Base-by-base conservation (phyloP, 2,329 filamentous ascomycete species). In the Trichoderma atrobrunneum region DNA sequence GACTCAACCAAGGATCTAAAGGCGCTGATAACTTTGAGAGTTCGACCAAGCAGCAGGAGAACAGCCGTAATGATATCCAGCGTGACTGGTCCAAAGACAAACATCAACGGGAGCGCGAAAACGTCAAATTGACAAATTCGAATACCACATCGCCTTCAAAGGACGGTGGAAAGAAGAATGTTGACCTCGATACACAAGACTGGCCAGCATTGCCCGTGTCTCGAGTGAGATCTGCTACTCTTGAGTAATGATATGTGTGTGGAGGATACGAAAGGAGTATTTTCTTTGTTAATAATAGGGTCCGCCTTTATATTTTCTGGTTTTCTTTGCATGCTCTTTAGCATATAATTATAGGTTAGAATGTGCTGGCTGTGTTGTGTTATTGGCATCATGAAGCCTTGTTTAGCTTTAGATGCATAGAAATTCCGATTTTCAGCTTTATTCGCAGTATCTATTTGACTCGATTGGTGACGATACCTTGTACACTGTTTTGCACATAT, bases 171-270 rank as follows among this genome's bases (percentile, higher is more conserved):
- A 56, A 66, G 51, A 62, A 16, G 56, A 34, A 71, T 39, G 54
- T 6, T 14, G 14, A 24, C 28, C 68, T 73, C 39, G 72, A 70
- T 66, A 75, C 70, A 10, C 74, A 78, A 1, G 75, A 79, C 16
- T 80, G 78, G 76, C 77, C 77, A 24, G 77, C 73, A 7, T 69
- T 79, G 48, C 76, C 76, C 30, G 72, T 70, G 43, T 75, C 77
- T 61, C 76, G 76, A 18, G 76, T 77, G n/a, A 75, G 76, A 10
- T 77, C 72, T 39, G 28, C 71, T 28, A 72, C 77, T 5, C 61
- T 54, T 16, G 74, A 77, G 32, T 70, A 48, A 48, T 5, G 12
- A 10, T 28, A 21, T n/a, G 7, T 56, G 5, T 57, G 12, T 30
- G 6, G 26, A 28, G 39, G 21, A 28, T 7, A 54, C 5, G 8